Conservation (phyloP, 345 rosid species). For the Hevea brasiliensis region DNA sequence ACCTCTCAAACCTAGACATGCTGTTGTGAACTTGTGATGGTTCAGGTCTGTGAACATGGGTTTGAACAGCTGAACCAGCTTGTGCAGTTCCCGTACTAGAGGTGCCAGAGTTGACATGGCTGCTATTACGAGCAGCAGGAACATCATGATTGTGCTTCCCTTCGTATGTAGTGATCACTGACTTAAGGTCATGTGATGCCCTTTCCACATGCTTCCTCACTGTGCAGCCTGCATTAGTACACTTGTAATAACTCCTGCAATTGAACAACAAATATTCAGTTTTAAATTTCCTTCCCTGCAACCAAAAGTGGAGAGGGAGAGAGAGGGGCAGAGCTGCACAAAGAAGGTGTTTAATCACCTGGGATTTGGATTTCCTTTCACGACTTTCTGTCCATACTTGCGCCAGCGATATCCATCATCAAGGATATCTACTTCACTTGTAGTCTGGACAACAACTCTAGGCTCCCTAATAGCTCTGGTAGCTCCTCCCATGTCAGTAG, state of each 20-base stretch:
- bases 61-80: slow-evolving; percentile 36
- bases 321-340: background rate
- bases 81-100: slow-evolving; percentile 10
- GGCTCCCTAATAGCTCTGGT: slow-evolving; percentile 78
- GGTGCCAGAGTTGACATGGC: slow-evolving; percentile 26
- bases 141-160: slow-evolving; percentile 99
- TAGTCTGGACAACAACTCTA: slow-evolving; percentile 97
- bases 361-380: slow-evolving; percentile 98
- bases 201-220: slow-evolving; percentile 98
- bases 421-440: slow-evolving; percentile 93
- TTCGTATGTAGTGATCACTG: slow-evolving; percentile 94
- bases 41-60: slow-evolving; percentile 54
- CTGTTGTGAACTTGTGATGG: slow-evolving; percentile 55
- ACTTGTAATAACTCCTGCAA: slow-evolving; percentile 94
- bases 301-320: background rate
- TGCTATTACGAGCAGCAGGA: slow-evolving; percentile 52
- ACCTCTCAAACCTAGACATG: slow-evolving; percentile 61
- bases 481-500: slow-evolving; percentile 59
- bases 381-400: slow-evolving; percentile 98
- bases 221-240: slow-evolving; percentile 87
- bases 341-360: slow-evolving; percentile 43
- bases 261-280: background rate
- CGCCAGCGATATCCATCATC: slow-evolving; percentile 99
- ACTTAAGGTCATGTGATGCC: slow-evolving; percentile 95
- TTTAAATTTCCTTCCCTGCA: background rate